Percentiles rank a stretch among this genome's conserved stretches.
Conservation (phyloP, 164 flowering plant species). For the Protea cynaroides region DNA sequence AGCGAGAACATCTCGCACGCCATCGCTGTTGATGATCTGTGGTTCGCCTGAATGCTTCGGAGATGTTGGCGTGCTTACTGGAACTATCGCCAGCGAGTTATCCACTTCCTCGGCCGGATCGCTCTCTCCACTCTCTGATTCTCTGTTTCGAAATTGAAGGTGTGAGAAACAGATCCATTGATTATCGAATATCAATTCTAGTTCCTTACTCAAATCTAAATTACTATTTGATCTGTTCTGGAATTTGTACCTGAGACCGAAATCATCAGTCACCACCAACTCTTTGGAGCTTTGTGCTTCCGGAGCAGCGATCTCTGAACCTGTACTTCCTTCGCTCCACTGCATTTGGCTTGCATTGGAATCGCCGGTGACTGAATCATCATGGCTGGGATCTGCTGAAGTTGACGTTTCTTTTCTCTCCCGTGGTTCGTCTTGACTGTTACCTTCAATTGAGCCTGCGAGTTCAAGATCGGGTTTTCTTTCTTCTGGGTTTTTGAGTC, state of each 20-base stretch:
- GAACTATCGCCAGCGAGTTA: slow-evolving; percentile 48
- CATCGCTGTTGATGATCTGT: slow-evolving; percentile 18
- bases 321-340: slow-evolving; percentile 4
- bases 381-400: background rate
- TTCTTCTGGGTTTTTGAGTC: slow-evolving; percentile 20
- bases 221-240: too few species aligned
- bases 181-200: background rate
- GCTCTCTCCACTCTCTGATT: slow-evolving; percentile 3
- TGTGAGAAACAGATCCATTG: slow-evolving; percentile 8
- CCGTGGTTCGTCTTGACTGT: background rate
- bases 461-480: slow-evolving; percentile 9
- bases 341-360: background rate
- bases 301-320: background rate
- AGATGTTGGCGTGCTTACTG: slow-evolving; percentile 14
- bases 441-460: background rate
- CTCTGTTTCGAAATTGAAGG: background rate
- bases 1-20: slow-evolving; percentile 43
- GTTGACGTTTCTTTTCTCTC: background rate
- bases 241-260: slow-evolving; percentile 8
- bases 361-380: slow-evolving; percentile 9
- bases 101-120: slow-evolving; percentile 18
- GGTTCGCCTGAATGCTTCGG: slow-evolving; percentile 3
- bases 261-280: slow-evolving; percentile 12
- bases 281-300: slow-evolving; percentile 14
- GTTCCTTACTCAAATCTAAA: background rate